Evolutionary conservation across 176 grass and related monocot species (phyloP).

Genomic region (Pontederia paniculata): DNA sequence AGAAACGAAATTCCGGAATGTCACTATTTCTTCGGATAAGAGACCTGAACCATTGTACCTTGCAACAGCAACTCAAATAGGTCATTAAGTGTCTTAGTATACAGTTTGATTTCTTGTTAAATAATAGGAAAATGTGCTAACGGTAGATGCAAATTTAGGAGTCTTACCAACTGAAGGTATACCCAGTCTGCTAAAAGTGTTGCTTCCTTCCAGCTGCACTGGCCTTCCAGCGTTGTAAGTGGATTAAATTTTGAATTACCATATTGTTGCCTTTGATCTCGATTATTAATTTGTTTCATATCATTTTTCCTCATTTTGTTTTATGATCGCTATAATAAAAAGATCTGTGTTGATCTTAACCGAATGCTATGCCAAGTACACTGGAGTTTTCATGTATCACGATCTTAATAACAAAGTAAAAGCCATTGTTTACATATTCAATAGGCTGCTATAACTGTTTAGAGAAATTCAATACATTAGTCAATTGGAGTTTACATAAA

Average conservation of each 20-base stretch:
- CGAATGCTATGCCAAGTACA: too few species aligned
- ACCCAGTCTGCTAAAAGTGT: conserved; percentile 75
- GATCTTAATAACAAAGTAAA: too few species aligned
- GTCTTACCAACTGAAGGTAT: conserved; percentile 90
- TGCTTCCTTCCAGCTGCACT: conserved; percentile 67
- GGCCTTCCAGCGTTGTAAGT: conserved; percentile 84
- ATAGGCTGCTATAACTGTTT: too few species aligned
- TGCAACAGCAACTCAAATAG: conserved; percentile 93
- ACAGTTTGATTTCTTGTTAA: conserved; percentile 1
- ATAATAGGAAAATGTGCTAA: too few species aligned
- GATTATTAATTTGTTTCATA: conserved; percentile 18
- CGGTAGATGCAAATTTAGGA: conserved; percentile 21
- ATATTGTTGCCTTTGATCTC: not conserved
- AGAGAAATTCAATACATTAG: too few species aligned
- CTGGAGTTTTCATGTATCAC: too few species aligned
- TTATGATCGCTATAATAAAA: too few species aligned
- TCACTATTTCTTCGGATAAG: conserved; percentile 58
- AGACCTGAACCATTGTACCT: conserved; percentile 87
- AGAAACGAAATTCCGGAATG: conserved; percentile 61
- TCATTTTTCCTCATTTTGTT: not conserved
- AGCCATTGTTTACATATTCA: too few species aligned
- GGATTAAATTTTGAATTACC: not conserved
- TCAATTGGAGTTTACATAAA: too few species aligned
- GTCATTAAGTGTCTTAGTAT: conserved; percentile 20
- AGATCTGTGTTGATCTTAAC: too few species aligned